Percentiles rank a stretch among this genome's conserved stretches.
These are phyloP conservation scores for Tanacetum coccineum DNA, from an alignment of 129 eudicot species.

Conservation along the genomic window DNA sequence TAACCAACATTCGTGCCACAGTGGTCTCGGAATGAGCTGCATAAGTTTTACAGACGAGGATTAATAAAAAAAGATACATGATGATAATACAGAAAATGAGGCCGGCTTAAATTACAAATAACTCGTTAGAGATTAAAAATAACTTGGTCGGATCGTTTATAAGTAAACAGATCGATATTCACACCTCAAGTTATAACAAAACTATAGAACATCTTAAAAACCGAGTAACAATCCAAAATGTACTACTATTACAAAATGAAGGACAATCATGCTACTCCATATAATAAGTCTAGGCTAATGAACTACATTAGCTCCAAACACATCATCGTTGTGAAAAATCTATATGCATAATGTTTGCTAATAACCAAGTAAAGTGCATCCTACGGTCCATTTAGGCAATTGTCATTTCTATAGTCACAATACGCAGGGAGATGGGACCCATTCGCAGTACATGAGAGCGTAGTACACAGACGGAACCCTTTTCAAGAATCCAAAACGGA, in stretches of 20 bases:
- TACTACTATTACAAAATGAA: background rate
- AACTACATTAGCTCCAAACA: background rate
- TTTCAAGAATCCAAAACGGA: background rate
- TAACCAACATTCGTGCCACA: constrained; percentile 65
- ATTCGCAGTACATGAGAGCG: background rate
- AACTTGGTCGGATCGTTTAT: too few species aligned
- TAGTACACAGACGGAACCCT: background rate
- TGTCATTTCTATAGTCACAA: background rate
- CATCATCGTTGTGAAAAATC: background rate
- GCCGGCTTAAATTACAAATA: too few species aligned
- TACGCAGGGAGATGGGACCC: background rate
- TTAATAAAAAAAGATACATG: background rate
- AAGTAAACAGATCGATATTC: background rate
- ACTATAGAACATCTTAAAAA: background rate
- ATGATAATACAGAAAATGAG: background rate
- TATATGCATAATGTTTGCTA: background rate
- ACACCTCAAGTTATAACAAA: background rate
- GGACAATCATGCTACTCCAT: background rate
- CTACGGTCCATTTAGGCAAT: background rate
- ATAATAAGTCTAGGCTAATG: background rate
- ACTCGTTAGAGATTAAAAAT: too few species aligned
- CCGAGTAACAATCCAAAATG: background rate
- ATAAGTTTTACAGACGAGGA: background rate
- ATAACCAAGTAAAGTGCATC: constrained; percentile 4
- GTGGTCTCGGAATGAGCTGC: constrained; percentile 92